Conservation (phyloP, 108 stramenopile genomes). For the Conticribra weissflogii region DNA sequence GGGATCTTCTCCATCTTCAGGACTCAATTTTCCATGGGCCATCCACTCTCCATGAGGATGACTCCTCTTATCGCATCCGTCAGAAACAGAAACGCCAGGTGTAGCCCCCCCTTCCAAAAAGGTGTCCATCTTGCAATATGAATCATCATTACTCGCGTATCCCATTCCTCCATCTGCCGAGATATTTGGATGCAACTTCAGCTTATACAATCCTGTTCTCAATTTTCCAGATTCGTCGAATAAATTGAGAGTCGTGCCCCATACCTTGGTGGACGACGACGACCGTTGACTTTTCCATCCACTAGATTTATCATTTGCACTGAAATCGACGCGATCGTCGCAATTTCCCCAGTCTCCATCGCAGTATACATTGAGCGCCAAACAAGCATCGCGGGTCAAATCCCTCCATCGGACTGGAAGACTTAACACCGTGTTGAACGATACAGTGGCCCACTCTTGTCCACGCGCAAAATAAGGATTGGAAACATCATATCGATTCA, state of each 20-base stretch:
- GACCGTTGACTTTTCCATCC: neutral
- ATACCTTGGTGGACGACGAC: slow-evolving; percentile 5
- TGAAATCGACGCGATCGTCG: neutral
- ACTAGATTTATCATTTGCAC: neutral
- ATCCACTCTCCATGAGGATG: slow-evolving; percentile 16
- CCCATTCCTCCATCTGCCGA: slow-evolving; percentile 46
- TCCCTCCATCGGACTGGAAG: slow-evolving; percentile 84
- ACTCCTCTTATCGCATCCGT: neutral
- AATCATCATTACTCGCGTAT: slow-evolving; percentile 9
- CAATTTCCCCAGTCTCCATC: slow-evolving; percentile 17
- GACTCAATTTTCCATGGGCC: slow-evolving; percentile 21
- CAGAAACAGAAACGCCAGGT: slow-evolving; percentile 14
- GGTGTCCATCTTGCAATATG: slow-evolving; percentile 23
- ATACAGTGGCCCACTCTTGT: slow-evolving; percentile 13
- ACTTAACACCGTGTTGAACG: slow-evolving; percentile 28
- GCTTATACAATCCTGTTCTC: slow-evolving; percentile 34
- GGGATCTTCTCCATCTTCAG: slow-evolving; percentile 27
- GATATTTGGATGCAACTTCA: slow-evolving; percentile 28
- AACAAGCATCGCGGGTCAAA: slow-evolving; percentile 75
- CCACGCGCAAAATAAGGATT: slow-evolving; percentile 1
- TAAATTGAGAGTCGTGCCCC: slow-evolving; percentile 46
- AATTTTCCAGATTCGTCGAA: slow-evolving; percentile 34
- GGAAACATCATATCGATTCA: neutral
- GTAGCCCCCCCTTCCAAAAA: slow-evolving; percentile 44
- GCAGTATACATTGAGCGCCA: slow-evolving; percentile 58